A percentile compares a stretch with the other conserved stretches of the same genome.
Evolutionary conservation across 1,284 basidiomycete species (phyloP).

Genomic region (Cutaneotrichosporon arboriforme): DNA sequence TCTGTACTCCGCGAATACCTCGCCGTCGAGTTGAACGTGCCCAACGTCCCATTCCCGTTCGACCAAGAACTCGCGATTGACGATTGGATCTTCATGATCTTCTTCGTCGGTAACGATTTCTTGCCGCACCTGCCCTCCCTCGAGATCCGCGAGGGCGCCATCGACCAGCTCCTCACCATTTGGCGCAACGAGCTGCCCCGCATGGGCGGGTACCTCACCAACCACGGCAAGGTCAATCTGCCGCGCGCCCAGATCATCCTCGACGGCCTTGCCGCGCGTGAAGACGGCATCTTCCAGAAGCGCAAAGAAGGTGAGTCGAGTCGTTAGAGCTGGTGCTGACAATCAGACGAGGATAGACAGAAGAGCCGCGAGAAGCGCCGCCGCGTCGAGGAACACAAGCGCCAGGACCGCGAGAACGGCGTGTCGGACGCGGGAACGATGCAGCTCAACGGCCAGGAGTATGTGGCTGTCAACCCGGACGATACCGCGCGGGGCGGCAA

Average conservation of each 20-base stretch:
- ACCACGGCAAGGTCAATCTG: constrained; percentile 85
- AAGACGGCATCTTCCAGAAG: constrained; percentile 92
- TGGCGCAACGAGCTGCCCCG: constrained; percentile 88
- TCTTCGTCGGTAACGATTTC: constrained; percentile 99
- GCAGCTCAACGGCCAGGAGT: constrained; percentile 47
- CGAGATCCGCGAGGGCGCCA: constrained; percentile 98
- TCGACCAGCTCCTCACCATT: constrained; percentile 90
- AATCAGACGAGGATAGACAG: constrained; percentile 76
- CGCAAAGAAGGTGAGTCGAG: constrained; percentile 68
- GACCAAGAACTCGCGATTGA: constrained; percentile 95
- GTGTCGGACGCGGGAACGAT: constrained; percentile 26
- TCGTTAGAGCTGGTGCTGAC: background rate
- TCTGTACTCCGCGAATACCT: constrained; percentile 93
- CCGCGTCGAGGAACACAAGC: constrained; percentile 65
- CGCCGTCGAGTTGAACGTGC: constrained; percentile 84
- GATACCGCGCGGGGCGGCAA: constrained; percentile 36
- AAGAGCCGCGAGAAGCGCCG: constrained; percentile 82
- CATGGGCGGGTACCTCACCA: constrained; percentile 96
- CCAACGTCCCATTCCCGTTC: constrained; percentile 76
- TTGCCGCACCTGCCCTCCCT: constrained; percentile 94
- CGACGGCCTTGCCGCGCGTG: constrained; percentile 82
- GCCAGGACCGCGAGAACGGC: constrained; percentile 46
- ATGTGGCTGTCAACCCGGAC: constrained; percentile 41
- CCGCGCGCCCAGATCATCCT: constrained; percentile 86
- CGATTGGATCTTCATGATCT: constrained; percentile 99